Evolutionary conservation across 2,329 filamentous ascomycete genomes (phyloP), one percentile per base, ranked within the genome.

Genomic region (Sclerotiophoma versabilis): DNA sequence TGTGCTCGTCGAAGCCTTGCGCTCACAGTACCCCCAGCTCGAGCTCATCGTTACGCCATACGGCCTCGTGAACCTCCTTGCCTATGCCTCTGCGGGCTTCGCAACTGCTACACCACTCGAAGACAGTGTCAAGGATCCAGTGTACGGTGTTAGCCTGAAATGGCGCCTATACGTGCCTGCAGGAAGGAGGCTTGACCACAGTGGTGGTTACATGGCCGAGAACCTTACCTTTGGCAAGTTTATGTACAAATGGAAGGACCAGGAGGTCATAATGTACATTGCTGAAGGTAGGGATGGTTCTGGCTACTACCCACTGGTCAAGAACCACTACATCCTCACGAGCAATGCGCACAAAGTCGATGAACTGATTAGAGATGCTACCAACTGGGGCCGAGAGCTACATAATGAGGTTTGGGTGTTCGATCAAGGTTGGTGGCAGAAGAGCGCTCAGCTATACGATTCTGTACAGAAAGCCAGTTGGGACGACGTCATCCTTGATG

Each of bases 331-430:
- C 60, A 72, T 81, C 50, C 70, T 81, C 25, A 78, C 76, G 5
- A 59, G 62, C 26, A 64, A 70, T 19, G 37, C 59, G 29, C 60
- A 70, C 51, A 70, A 70, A 56, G 60, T 69, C 33, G 81, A 88
- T 54, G 76, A 78, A 3, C 75, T 90, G 33, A 72, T 89, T 25
- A 74, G 82, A 7, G 81, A 81, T 3, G 84, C 81, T 0, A 82
- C 83, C 0, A 68, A 73, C 17, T 89, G 84, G 83, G 75, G 74
- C 19, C 76, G 73, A 49, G 79, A 85, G 58, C 73, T 89, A 17
- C 86, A 87, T 64, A 75, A 84, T 22, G 85, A 89, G 72, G 81
- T 90, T 25, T 86, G 85, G 78, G 84, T 91, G 0, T 90, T 84
- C 63, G 87, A 90, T 59, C 68, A 79, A 12, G 85, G 86, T 4